Conservation (phyloP, 768 basidiomycete species). For the Austroboletus eburneus region DNA sequence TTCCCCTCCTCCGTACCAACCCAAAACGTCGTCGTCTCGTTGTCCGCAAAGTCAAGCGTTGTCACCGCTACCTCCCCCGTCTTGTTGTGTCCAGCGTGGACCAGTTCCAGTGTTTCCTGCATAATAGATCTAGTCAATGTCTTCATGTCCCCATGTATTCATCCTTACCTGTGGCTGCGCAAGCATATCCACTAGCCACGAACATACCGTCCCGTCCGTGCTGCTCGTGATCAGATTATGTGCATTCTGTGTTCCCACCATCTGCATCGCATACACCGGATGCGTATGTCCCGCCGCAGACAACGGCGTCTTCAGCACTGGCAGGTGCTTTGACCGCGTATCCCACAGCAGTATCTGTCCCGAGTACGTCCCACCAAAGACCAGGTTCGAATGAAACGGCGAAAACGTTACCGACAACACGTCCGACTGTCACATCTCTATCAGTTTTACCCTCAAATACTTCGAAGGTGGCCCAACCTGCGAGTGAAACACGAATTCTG, state of each 20-base stretch:
- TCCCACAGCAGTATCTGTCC: conserved; percentile 99
- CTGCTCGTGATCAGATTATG: conserved; percentile 96
- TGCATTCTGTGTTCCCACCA: conserved; percentile 98
- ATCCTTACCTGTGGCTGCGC: conserved; percentile 85
- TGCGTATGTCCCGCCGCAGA: conserved; percentile 97
- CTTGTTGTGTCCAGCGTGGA: conserved; percentile 90
- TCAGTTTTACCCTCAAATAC: conserved; percentile 1
- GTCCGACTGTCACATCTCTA: conserved; percentile 67
- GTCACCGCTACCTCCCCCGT: conserved; percentile 97
- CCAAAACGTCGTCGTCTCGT: conserved; percentile 96
- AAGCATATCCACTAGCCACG: conserved; percentile 98
- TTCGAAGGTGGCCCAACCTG: conserved; percentile 55
- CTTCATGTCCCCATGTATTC: too few species aligned
- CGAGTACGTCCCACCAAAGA: conserved; percentile 99
- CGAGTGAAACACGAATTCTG: conserved; percentile 97
- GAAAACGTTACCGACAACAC: conserved; percentile 96
- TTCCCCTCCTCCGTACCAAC: conserved; percentile 98
- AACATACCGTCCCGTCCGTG: conserved; percentile 95
- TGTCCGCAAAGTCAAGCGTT: conserved; percentile 88
- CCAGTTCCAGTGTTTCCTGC: conserved; percentile 90
- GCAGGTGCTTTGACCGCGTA: conserved; percentile 92
- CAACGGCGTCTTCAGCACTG: conserved; percentile 93
- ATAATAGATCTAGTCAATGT: conserved; percentile 3
- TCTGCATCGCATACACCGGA: conserved; percentile 96
- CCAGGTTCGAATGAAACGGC: conserved; percentile 94